Base-by-base conservation (phyloP, 257 asterid genomes). In the Gynochthodes officinalis region DNA sequence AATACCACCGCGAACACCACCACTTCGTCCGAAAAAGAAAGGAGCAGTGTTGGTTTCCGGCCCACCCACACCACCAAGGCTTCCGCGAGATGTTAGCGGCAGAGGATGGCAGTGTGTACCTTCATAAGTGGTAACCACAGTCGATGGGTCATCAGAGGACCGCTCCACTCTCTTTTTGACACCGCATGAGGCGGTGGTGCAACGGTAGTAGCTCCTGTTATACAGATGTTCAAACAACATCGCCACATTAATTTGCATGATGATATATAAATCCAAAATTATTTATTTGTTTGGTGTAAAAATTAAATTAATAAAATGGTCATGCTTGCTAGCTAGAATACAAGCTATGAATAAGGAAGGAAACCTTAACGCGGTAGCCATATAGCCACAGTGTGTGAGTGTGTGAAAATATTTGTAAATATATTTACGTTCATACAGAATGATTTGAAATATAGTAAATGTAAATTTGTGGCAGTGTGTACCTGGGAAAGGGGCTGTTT, bases 401-500 rank as follows among this genome's bases (percentile, higher is more conserved):
- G 23, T 6, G 12, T 2, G n/a, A n/a, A n/a, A n/a, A n/a, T n/a
- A n/a, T n/a, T n/a, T n/a, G n/a, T n/a, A n/a, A n/a, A n/a, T n/a
- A n/a, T n/a, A n/a, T n/a, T n/a, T n/a, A n/a, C n/a, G n/a, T n/a
- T n/a, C n/a, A n/a, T n/a, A n/a, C n/a, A n/a, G n/a, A n/a, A n/a
- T n/a, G n/a, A n/a, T n/a, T n/a, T n/a, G n/a, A n/a, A n/a, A n/a
- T n/a, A n/a, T n/a, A n/a, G n/a, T n/a, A n/a, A n/a, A n/a, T n/a
- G n/a, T n/a, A n/a, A n/a, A n/a, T n/a, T n/a, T n/a, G n/a, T n/a
- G n/a, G n/a, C n/a, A n/a, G n/a, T n/a, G n/a, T n/a, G n/a, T n/a
- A 93, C 98, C 98, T 89, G 69, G 97, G 96, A 67, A 89, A 94
- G 30, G 97, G 96, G 85, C 96, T 94, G 84, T 91, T 87, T 78